phyloP scores from a whole-genome alignment of 768 basidiomycete species.

The Lentinus brumalis region DNA sequence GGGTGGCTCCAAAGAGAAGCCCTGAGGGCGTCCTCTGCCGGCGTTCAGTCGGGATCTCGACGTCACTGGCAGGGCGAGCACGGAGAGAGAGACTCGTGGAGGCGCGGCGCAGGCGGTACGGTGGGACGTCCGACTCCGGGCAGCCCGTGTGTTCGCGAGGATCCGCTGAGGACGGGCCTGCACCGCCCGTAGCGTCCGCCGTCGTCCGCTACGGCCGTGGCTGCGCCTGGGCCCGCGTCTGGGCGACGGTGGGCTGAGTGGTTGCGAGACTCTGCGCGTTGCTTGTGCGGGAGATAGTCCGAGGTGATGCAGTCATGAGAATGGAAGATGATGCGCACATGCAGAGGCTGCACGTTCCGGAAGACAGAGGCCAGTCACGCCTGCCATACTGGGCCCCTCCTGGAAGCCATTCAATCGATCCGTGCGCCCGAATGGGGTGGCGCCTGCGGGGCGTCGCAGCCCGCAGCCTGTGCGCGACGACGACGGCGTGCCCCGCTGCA shows the following conservation, averaged over 20 bases:
- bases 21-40: neutral
- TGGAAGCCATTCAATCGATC: slow-evolving; percentile 20
- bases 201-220: neutral
- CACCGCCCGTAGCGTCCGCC: slow-evolving; percentile 1
- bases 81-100: neutral
- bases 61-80: slow-evolving; percentile 4
- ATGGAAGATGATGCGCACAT: slow-evolving; percentile 27
- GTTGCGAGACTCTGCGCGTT: neutral
- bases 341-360: slow-evolving; percentile 19
- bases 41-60: slow-evolving; percentile 17
- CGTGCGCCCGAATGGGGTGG: slow-evolving; percentile 15
- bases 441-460: slow-evolving; percentile 10
- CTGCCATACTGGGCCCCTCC: slow-evolving; percentile 16
- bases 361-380: slow-evolving; percentile 4
- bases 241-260: neutral
- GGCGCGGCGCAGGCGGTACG: slow-evolving; percentile 7
- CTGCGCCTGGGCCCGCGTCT: neutral
- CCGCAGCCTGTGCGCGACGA: neutral
- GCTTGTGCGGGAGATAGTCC: slow-evolving; percentile 8
- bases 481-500: neutral
- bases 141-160: neutral
- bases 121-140: slow-evolving; percentile 4
- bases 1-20: slow-evolving; percentile 10
- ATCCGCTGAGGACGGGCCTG: slow-evolving; percentile 19
- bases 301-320: slow-evolving; percentile 21